Evolutionary conservation across 352 stramenopile species (phyloP).

Genomic region (Vaucheria bursata): DNA sequence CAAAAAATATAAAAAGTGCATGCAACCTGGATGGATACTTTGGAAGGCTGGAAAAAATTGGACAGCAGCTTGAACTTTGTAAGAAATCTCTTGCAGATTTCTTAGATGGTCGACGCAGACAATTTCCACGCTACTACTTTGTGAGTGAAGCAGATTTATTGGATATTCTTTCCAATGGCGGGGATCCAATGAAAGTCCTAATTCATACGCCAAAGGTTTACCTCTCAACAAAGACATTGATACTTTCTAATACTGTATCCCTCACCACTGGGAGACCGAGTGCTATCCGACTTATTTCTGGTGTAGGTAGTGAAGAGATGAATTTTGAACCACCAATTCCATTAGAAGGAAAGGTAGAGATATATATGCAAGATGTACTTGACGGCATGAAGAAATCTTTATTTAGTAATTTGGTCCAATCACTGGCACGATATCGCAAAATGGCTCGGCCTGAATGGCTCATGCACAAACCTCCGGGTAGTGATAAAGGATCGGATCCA

Average conservation of each 20-base stretch:
- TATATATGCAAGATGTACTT: constrained; percentile 87
- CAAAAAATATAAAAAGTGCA: constrained; percentile 72
- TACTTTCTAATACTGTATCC: constrained; percentile 57
- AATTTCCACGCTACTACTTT: constrained; percentile 88
- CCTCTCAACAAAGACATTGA: constrained; percentile 80
- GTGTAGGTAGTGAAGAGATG: constrained; percentile 81
- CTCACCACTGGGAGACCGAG: constrained; percentile 54
- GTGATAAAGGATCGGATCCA: constrained; percentile 64
- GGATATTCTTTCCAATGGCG: constrained; percentile 89
- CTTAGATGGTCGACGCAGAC: constrained; percentile 77
- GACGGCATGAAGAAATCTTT: constrained; percentile 82
- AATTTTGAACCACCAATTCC: constrained; percentile 79
- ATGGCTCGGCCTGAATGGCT: constrained; percentile 87
- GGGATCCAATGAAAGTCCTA: constrained; percentile 82
- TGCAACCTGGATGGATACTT: constrained; percentile 78
- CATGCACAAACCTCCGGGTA: constrained; percentile 74
- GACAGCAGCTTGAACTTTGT: constrained; percentile 83
- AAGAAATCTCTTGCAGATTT: constrained; percentile 90
- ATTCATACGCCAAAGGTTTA: constrained; percentile 90
- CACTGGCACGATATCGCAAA: constrained; percentile 73
- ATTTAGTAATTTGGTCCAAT: constrained; percentile 84
- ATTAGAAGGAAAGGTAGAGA: constrained; percentile 89
- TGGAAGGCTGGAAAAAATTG: constrained; percentile 75
- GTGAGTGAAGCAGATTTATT: constrained; percentile 81
- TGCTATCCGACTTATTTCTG: constrained; percentile 79